Evolutionary conservation across 177 flowering plant species (phyloP), one percentile per base, ranked within the genome.

Genomic region (Telopea speciosissima): DNA sequence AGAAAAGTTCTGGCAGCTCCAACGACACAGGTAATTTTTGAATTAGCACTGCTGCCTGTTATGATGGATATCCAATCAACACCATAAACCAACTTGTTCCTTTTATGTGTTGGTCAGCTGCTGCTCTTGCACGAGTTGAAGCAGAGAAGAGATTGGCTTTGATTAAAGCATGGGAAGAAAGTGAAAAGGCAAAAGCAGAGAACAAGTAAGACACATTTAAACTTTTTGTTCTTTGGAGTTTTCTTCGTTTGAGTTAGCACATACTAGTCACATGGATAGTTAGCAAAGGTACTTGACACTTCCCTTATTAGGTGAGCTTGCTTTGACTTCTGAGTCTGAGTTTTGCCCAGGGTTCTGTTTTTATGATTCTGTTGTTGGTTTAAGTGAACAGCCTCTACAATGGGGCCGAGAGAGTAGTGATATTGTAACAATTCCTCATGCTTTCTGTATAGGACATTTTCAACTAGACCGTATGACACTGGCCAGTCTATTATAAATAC

Each of bases 161-260:
- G 21, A 80, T 92, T 76, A 89, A 76, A 74, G 97, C 97, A 59
- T 93, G 99, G 99, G 97, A 91, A 77, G 97, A 95, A 19, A 87
- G 78, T 61, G 96, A 90, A 74, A 92, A 92, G 72, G 33, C 87
- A 24, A 91, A 91, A 77, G 89, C 86, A 24, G 87, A 88, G 72
- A 94, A 92, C 85, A 91, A 90, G 97, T 91, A 82, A 77, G 87
- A 26, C 58, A 26, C 31, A 0, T 19, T 65, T 26, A 44, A 17
- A 58, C 61, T 58, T 58, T 58, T 58, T 58, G 19, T 65, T 21
- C 68, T 67, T 67, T 67, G 14, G 14, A 2, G 13, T 44, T 44
- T 13, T 44, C 49, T 9, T 9, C 49, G 1, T 44, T 10, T 17
- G 8, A 49, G 17, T 49, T 49, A 49, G 54, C 54, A 13, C 1